Percentiles rank a stretch among this genome's conserved stretches.
These are phyloP conservation scores for Leccinum sublutescens DNA, from an alignment of 768 basidiomycete genomes.

Conservation along the genomic window DNA sequence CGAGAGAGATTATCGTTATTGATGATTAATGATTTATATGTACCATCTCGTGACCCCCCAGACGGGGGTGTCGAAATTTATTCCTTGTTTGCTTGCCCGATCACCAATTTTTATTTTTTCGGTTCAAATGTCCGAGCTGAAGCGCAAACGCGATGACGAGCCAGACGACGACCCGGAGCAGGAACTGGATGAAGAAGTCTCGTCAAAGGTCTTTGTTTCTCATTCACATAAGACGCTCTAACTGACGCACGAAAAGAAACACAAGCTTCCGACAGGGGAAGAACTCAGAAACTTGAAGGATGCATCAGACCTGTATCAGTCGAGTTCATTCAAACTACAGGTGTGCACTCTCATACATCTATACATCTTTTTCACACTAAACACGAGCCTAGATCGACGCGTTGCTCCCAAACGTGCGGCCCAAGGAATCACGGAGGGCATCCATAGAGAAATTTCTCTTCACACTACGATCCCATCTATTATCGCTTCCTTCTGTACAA, in stretches of 20 bases:
- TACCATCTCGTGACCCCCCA: neutral
- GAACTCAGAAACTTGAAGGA: slow-evolving; percentile 74
- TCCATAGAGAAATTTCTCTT: slow-evolving; percentile 69
- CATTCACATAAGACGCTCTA: neutral
- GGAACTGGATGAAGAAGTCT: slow-evolving; percentile 1
- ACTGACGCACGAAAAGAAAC: slow-evolving; percentile 18
- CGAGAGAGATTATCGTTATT: slow-evolving; percentile 47
- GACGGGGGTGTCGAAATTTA: slow-evolving; percentile 13
- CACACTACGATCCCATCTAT: slow-evolving; percentile 63
- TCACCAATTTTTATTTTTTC: neutral
- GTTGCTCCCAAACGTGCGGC: slow-evolving; percentile 71
- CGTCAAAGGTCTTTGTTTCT: slow-evolving; percentile 16
- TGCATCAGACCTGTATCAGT: slow-evolving; percentile 70
- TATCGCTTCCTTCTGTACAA: slow-evolving; percentile 52
- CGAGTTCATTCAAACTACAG: slow-evolving; percentile 83
- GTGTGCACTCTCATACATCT: slow-evolving; percentile 35
- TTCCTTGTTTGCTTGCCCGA: neutral
- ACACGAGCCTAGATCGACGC: slow-evolving; percentile 62
- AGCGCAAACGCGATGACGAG: slow-evolving; percentile 27
- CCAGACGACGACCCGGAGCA: neutral
- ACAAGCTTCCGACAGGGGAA: slow-evolving; percentile 61
- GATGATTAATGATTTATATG: slow-evolving; percentile 15
- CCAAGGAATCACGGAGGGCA: slow-evolving; percentile 51
- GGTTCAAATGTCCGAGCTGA: slow-evolving; percentile 24
- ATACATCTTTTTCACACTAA: slow-evolving; percentile 4